Evolutionary conservation across 2,329 filamentous ascomycete species (phyloP).

Genomic region (Podosphaera xanthii): DNA sequence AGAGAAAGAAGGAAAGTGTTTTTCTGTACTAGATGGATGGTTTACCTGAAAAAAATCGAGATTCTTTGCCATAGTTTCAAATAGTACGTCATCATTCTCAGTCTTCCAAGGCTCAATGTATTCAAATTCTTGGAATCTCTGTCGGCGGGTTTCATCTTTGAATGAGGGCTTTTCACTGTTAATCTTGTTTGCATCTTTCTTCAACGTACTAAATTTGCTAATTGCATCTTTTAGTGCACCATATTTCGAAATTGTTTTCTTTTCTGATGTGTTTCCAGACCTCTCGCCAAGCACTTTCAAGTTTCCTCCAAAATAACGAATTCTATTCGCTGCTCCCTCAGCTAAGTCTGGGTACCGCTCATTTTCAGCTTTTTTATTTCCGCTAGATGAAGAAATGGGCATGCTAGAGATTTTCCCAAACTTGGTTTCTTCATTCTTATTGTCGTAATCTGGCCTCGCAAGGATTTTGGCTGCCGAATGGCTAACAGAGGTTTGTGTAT

Average conservation of each 20-base stretch:
- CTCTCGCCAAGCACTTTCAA: conserved; percentile 2
- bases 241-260: conserved; percentile 1
- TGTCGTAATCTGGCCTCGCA: conserved; percentile 5
- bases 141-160: conserved; percentile 7
- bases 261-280: not conserved
- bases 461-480: conserved; percentile 6
- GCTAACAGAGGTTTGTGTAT: conserved; percentile 1
- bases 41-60: not conserved
- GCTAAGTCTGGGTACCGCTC: conserved; percentile 7
- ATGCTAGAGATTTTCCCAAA: conserved; percentile 8
- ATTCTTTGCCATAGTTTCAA: not conserved
- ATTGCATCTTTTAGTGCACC: conserved; percentile 8
- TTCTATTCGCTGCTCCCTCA: conserved; percentile 3
- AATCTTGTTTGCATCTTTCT: not conserved
- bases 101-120: conserved; percentile 11
- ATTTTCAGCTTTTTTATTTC: conserved; percentile 7
- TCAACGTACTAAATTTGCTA: conserved; percentile 3
- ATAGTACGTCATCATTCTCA: conserved; percentile 4
- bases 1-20: not conserved
- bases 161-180: conserved; percentile 8
- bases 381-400: conserved; percentile 4
- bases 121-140: conserved; percentile 11
- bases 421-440: conserved; percentile 8
- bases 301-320: conserved; percentile 2
- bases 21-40: not conserved